phyloP scores from a whole-genome alignment of 2,329 filamentous ascomycete species.

The Pezizomycotina sp. region DNA sequence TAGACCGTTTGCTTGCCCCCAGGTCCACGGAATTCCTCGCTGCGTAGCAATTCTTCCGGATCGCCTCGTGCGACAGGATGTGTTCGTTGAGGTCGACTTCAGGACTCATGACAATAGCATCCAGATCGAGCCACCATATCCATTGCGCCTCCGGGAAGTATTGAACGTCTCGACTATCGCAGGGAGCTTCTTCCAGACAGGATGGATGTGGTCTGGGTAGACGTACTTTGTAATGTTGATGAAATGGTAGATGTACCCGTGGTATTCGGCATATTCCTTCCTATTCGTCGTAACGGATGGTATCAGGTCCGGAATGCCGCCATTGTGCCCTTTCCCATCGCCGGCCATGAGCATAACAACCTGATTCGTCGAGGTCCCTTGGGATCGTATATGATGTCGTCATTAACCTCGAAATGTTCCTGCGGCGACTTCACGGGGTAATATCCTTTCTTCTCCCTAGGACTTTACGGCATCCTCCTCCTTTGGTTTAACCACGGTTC shows the following conservation, averaged over 20 bases:
- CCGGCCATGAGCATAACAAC: slow-evolving; percentile 31
- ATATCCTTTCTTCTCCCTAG: no score
- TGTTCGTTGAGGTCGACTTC: slow-evolving; percentile 26
- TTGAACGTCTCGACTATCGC: slow-evolving; percentile 30
- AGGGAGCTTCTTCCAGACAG: slow-evolving; percentile 31
- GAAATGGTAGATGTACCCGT: slow-evolving; percentile 30
- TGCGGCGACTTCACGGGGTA: no score
- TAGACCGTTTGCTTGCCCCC: slow-evolving; percentile 23
- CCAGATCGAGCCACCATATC: slow-evolving; percentile 32
- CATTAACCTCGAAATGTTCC: slow-evolving; percentile 20
- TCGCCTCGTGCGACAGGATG: slow-evolving; percentile 27
- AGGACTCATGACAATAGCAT: slow-evolving; percentile 31
- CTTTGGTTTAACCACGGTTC: not conserved
- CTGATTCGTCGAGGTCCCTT: slow-evolving; percentile 27
- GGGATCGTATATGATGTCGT: slow-evolving; percentile 26
- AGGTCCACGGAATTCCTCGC: slow-evolving; percentile 26
- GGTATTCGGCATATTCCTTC: slow-evolving; percentile 28
- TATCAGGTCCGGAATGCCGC: slow-evolving; percentile 29
- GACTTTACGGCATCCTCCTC: no score
- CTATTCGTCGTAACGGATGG: slow-evolving; percentile 28
- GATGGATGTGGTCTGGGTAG: slow-evolving; percentile 29
- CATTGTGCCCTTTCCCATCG: slow-evolving; percentile 31
- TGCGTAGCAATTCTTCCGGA: slow-evolving; percentile 23
- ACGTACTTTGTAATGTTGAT: slow-evolving; percentile 31
- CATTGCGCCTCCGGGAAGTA: slow-evolving; percentile 29